Conservation (phyloP, 371 early-diverging fungal species). For the Dinochytrium kinnereticum region DNA sequence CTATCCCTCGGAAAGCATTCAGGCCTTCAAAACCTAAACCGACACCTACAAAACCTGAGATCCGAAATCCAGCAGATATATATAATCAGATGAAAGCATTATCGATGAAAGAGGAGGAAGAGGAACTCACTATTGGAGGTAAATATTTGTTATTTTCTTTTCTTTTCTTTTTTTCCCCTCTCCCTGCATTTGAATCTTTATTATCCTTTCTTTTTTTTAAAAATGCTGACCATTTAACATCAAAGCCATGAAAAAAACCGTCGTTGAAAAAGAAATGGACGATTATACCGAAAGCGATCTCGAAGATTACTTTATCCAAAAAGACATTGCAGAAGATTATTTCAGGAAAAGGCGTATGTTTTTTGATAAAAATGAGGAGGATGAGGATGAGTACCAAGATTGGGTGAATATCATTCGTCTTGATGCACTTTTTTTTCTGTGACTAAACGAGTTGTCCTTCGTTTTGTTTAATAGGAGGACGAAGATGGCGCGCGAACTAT, state of each 20-base stretch:
- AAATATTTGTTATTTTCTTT: too few relatives aligned
- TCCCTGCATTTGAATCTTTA: too few relatives aligned
- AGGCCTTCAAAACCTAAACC: background rate
- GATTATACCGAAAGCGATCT: slow-evolving; percentile 29
- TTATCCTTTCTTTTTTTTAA: too few relatives aligned
- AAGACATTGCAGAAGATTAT: slow-evolving; percentile 32
- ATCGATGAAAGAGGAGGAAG: background rate
- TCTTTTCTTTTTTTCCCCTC: too few relatives aligned
- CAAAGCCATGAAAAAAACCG: slow-evolving; percentile 14
- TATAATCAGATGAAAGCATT: slow-evolving; percentile 23
- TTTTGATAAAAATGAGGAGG: slow-evolving; percentile 16
- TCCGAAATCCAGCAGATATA: slow-evolving; percentile 34
- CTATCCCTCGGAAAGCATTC: too few relatives aligned
- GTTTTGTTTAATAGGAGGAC: too few relatives aligned
- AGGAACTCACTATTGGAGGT: background rate
- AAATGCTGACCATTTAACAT: too few relatives aligned
- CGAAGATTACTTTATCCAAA: slow-evolving; percentile 35
- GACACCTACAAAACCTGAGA: background rate
- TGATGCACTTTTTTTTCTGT: too few relatives aligned
- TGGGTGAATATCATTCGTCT: background rate
- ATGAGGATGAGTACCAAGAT: background rate
- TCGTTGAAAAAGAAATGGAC: slow-evolving; percentile 31
- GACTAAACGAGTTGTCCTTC: too few relatives aligned
- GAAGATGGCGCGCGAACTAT: too few relatives aligned
- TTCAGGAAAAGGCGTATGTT: slow-evolving; percentile 20